Base-by-base conservation (phyloP, 805 yeast genomes). In the Sugiyamaella floridensis region DNA sequence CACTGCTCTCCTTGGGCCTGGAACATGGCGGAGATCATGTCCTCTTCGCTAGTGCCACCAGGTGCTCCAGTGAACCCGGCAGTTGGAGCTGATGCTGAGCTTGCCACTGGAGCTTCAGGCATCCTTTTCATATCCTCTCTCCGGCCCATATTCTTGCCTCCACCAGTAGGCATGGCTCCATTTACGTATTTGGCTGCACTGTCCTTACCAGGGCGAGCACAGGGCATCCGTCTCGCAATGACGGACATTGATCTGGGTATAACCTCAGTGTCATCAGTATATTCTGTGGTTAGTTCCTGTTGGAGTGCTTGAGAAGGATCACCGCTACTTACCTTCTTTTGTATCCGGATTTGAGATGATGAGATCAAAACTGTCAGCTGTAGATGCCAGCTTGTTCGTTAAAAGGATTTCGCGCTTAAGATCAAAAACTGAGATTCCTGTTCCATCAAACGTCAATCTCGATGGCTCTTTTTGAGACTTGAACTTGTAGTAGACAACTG, bases 401-500 rank as follows among this genome's bases (percentile, higher is more conserved):
- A 77, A 68, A 43, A 93, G 85, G 49, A 93, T 89, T 60, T 93
- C 98, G 56, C 92, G 82, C 69, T 93, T 93, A 55, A 93, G 72
- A 64, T 93, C 99, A 70, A 92, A 93, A 1, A 90, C 96, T 1
- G 96, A 88, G 43, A 93, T 81, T 28, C 98, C 97, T 0, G 99
- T 92, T 18, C 99, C 99, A 67, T 93, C 99, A 65, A 93, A 93
- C 46, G 83, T 77, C 26, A 93, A 80, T 43, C 95, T 78, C 0
- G 86, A 81, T 28, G 86, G 83, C 43, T 79, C 82, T 63, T 82
- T 84, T 67, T 90, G 97, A 14, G 96, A 92, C 55, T 81, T 72
- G 69, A 93, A 92, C 65, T 82, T 77, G 66, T 92, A 92, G 67
- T 89, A 93, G 10, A 92, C 86, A 2, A 87, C 84, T 12, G 96